Percentiles rank a stretch among this genome's conserved stretches.
phyloP scores from a whole-genome alignment of 176 grass and related monocot species.

The Puya raimondii region DNA sequence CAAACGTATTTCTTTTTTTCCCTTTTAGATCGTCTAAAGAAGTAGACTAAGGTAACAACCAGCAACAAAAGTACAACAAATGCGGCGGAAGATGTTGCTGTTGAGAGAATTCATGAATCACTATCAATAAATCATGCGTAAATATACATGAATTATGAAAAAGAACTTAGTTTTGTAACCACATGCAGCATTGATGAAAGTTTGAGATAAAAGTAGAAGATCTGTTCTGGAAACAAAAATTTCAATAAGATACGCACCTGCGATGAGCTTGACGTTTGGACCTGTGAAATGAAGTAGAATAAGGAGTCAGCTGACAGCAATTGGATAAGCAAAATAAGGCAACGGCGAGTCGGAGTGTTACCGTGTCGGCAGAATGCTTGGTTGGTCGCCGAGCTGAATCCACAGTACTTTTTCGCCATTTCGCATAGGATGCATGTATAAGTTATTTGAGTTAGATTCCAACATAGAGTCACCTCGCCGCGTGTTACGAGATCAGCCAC shows the following conservation, averaged over 20 bases:
- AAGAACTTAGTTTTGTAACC: neutral
- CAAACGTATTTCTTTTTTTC: conserved; percentile 2
- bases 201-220: neutral
- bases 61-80: conserved; percentile 1
- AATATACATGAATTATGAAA: neutral
- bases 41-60: neutral
- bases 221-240: neutral
- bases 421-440: conserved; percentile 11
- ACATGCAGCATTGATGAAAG: too few relatives aligned
- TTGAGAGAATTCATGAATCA: neutral
- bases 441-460: neutral
- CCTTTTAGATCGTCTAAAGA: neutral
- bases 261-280: conserved; percentile 19
- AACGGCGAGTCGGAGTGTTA: neutral
- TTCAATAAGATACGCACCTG: conserved; percentile 2
- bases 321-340: neutral
- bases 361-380: conserved; percentile 22
- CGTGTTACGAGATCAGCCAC: neutral
- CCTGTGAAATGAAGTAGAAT: conserved; percentile 9
- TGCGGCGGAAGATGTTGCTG: conserved; percentile 10
- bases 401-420: neutral
- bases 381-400: conserved; percentile 21
- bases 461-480: neutral
- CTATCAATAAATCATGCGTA: too few relatives aligned
- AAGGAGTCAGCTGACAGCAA: neutral